Evolutionary conservation across 2,329 filamentous ascomycete genomes (phyloP).

Genomic region (Penicillium oxalicum): DNA sequence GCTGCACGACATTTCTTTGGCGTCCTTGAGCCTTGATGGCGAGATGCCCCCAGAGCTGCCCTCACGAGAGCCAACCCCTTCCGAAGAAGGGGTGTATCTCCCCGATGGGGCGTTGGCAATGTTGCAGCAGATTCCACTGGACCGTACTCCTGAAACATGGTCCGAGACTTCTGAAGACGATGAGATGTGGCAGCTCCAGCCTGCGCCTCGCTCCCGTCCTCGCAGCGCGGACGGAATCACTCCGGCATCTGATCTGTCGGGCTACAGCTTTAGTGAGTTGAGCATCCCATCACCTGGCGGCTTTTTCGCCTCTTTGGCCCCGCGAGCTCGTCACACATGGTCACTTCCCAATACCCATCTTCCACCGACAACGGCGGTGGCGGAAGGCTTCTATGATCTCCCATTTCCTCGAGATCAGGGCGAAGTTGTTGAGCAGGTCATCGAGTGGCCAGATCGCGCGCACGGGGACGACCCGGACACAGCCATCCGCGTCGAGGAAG

Average conservation of each 20-base stretch:
- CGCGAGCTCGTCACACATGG: constrained; percentile 75
- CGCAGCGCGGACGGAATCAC: constrained; percentile 41
- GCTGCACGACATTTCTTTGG: constrained; percentile 16
- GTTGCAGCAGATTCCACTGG: constrained; percentile 64
- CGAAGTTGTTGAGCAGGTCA: constrained; percentile 59
- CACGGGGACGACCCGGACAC: constrained; percentile 30
- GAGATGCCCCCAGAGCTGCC: constrained; percentile 11
- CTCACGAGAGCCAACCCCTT: constrained; percentile 26
- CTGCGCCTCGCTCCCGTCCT: constrained; percentile 42
- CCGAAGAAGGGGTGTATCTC: constrained; percentile 58
- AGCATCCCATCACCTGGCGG: constrained; percentile 87
- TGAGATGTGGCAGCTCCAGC: constrained; percentile 58
- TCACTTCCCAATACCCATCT: constrained; percentile 54
- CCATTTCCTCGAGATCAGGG: constrained; percentile 60
- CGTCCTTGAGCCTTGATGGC: constrained; percentile 2
- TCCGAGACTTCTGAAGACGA: constrained; percentile 46
- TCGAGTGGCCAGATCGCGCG: constrained; percentile 51
- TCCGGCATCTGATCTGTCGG: constrained; percentile 53
- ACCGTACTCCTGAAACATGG: constrained; percentile 36
- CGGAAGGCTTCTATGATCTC: constrained; percentile 81
- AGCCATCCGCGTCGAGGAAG: constrained; percentile 27
- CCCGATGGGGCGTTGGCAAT: constrained; percentile 76
- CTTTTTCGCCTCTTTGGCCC: constrained; percentile 81
- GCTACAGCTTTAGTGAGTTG: constrained; percentile 69
- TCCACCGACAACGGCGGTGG: constrained; percentile 78